Conservation (phyloP, 495 filamentous ascomycete genomes). For the Ascobolus immersus region DNA sequence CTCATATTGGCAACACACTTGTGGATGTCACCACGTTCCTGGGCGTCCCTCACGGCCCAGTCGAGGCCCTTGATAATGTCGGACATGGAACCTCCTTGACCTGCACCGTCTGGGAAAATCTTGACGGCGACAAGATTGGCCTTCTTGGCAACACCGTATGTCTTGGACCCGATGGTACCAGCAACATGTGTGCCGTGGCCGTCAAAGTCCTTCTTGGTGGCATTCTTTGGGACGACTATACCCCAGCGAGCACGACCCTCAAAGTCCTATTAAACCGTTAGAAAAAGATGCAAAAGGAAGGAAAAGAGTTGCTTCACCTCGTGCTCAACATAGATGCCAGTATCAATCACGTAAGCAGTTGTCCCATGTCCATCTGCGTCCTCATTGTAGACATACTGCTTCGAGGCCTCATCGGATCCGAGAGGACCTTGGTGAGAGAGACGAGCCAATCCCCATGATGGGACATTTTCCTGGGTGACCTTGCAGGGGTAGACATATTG, state of each 20-base stretch:
- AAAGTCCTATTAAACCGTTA: slow-evolving; percentile 21
- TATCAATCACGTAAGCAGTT: too few species aligned
- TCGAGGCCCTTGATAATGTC: slow-evolving; percentile 8
- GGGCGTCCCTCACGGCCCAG: slow-evolving; percentile 3
- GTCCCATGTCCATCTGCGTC: too few species aligned
- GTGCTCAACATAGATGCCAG: too few species aligned
- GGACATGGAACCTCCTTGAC: not conserved
- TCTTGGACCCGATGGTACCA: slow-evolving; percentile 34
- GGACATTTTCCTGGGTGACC: too few species aligned
- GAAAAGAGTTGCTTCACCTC: not conserved
- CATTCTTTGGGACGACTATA: slow-evolving; percentile 20
- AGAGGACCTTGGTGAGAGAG: too few species aligned
- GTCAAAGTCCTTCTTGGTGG: slow-evolving; percentile 21
- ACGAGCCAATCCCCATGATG: too few species aligned
- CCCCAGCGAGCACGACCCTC: slow-evolving; percentile 27
- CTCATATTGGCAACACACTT: slow-evolving; percentile 1
- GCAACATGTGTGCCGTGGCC: slow-evolving; percentile 42
- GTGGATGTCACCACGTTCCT: not conserved
- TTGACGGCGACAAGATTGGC: slow-evolving; percentile 38
- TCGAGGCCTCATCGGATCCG: too few species aligned
- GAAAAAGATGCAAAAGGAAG: not conserved
- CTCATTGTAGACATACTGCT: too few species aligned
- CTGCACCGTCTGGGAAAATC: slow-evolving; percentile 16
- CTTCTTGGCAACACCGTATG: slow-evolving; percentile 39
- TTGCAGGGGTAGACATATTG: too few species aligned